Base-by-base conservation (phyloP, 2,329 filamentous ascomycete species). In the Pseudocercospora pini-densiflorae region DNA sequence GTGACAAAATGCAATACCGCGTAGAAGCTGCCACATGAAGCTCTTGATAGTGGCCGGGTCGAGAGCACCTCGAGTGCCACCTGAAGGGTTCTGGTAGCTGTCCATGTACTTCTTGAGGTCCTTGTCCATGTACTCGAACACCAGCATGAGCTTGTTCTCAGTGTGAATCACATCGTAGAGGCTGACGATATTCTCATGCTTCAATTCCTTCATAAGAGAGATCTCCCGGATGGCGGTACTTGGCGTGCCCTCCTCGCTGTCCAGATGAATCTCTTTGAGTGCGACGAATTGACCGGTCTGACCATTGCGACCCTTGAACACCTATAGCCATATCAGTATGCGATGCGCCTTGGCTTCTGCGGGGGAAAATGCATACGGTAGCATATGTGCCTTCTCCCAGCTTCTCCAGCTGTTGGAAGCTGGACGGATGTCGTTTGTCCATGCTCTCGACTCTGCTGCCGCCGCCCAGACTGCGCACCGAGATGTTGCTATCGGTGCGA, bases 321-420 rank as follows among this genome's bases (percentile, higher is more conserved):
- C 94, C 94, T 97, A 75, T 33, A n/a, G 21, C 10, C 23, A 2
- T 47, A 43, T 63, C 61, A 60, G 61, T 55, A 33, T 45, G 40
- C 59, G 27, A 33, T 61, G 31, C 55, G 55, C 19, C 5, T 23
- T 16, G 21, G 19, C 6, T 24, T n/a, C 24, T 14, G 23, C 14
- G 29, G 3, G 14, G 43, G 27, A 27, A 47, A 23, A 23, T n/a
- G 47, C 24, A 67, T 85, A 97, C 95, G 36, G 95, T 99, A 36
- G 95, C 95, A 88, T 99, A 99, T 33, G 95, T 99, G 68, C 95
- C 95, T 84, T 99, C 95, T 76, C 95, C 95, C 72, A 99, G 87
- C 91, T 88, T 99, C 82, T 99, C 95, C 79, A 98, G 88, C 89
- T 98, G 95, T 87, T 98, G 94, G 85, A 99, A 99, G 69, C 94